Conservation (phyloP, 306 rosid genomes). For the Trifolium dubium region DNA sequence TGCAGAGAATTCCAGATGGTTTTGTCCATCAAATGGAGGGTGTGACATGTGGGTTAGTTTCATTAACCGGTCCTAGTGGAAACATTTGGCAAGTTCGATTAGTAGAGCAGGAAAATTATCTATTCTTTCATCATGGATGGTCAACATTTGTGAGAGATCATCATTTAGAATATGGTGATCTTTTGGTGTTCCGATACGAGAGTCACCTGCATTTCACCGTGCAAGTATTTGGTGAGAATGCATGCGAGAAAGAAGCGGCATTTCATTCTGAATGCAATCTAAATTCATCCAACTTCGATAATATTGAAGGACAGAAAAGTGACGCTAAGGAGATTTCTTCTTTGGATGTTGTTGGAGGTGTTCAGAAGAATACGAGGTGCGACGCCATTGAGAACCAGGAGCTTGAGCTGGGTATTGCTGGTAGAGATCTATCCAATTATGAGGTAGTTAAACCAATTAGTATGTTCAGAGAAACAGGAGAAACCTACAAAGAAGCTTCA, state of each 20-base stretch:
- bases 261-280: slow-evolving; percentile 68
- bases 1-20: slow-evolving; percentile 78
- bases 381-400: slow-evolving; percentile 47
- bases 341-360: slow-evolving; percentile 49
- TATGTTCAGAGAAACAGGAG: slow-evolving; percentile 48
- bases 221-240: slow-evolving; percentile 76
- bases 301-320: slow-evolving; percentile 42
- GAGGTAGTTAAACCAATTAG: slow-evolving; percentile 49
- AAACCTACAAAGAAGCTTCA: slow-evolving; percentile 44
- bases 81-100: slow-evolving; percentile 69
- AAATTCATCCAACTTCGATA: slow-evolving; percentile 41
- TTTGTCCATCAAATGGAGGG: slow-evolving; percentile 68
- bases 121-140: slow-evolving; percentile 80
- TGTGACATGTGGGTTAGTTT: slow-evolving; percentile 55
- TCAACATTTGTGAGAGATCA: slow-evolving; percentile 72
- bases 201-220: slow-evolving; percentile 72
- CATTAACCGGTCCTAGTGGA: slow-evolving; percentile 81
- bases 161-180: slow-evolving; percentile 73
- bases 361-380: slow-evolving; percentile 62
- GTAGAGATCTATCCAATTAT: slow-evolving; percentile 45
- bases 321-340: slow-evolving; percentile 54
- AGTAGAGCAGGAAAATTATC: slow-evolving; percentile 57
- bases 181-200: slow-evolving; percentile 82
- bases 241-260: slow-evolving; percentile 84
- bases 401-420: slow-evolving; percentile 31